These are phyloP conservation scores for Polyporus arcularius DNA, from an alignment of 768 basidiomycete genomes.

Conservation along the genomic window DNA sequence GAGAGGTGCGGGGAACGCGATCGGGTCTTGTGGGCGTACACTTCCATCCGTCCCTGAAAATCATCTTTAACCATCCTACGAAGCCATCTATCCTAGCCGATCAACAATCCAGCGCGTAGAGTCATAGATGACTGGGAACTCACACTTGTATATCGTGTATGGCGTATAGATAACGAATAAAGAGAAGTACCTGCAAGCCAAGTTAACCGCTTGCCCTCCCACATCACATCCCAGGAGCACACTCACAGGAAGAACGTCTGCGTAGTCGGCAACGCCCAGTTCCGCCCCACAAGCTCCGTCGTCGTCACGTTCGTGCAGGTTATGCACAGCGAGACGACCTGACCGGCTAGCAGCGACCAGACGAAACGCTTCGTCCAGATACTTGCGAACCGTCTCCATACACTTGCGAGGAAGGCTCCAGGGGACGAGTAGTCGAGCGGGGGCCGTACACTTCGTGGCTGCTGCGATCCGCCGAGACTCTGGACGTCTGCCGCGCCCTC, in stretches of 20 bases:
- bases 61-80: constrained; percentile 77
- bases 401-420: constrained; percentile 51
- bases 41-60: constrained; percentile 82
- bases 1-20: not conserved
- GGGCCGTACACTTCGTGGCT: constrained; percentile 41
- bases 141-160: constrained; percentile 87
- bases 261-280: constrained; percentile 77
- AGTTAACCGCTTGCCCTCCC: not conserved
- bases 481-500: constrained; percentile 1
- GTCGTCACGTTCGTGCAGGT: constrained; percentile 89
- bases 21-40: constrained; percentile 46
- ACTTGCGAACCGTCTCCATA: constrained; percentile 64
- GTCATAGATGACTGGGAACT: constrained; percentile 25
- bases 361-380: constrained; percentile 78
- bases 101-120: not conserved
- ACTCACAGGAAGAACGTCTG: constrained; percentile 84
- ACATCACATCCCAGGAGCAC: not conserved
- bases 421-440: constrained; percentile 68
- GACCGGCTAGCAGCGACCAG: constrained; percentile 72
- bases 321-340: constrained; percentile 84
- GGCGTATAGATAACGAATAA: constrained; percentile 79
- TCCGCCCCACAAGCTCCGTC: constrained; percentile 67
- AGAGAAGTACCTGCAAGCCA: constrained; percentile 65
- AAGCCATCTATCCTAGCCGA: constrained; percentile 60
- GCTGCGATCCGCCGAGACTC: not conserved